Base-by-base conservation (phyloP, 768 basidiomycete genomes). In the Auriscalpium microsporum region DNA sequence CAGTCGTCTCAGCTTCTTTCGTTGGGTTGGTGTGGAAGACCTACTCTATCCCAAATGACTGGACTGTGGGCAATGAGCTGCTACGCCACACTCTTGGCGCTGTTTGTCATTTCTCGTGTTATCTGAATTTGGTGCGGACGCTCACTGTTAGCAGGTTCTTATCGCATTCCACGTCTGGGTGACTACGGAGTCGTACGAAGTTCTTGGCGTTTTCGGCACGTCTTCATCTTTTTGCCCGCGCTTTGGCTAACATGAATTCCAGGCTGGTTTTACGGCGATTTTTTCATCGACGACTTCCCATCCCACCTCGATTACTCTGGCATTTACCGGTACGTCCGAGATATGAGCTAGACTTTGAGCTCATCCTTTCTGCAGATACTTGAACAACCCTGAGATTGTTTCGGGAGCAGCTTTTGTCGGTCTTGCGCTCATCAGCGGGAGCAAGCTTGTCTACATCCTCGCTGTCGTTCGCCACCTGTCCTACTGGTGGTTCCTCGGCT, bases 201-300 rank as follows among this genome's bases (percentile, higher is more conserved):
- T 92, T 17, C 79, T 98, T 2, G 95, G 96, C 8, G 79, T 90
- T 33, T 97, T 97, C 65, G 96, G 91, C 90, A 62, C 50, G 78
- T 60, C 8, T 45, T 6, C 37, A 2, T 8, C n/a, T 48, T 8
- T 40, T 37, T 49, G 21, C 9, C 8, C 10, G 11, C 23, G 14
- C 1, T 23, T 36, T n/a, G n/a, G 10, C 14, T 38, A 6, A 45
- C 23, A 48, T 44, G 23, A 50, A 53, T 16, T 28, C 28, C 52
- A 93, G 91, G 96, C 23, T 99, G 96, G 96, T 94, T 97, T 72
- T 99, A 96, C 62, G 94, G 93, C 21, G 92, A 95, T 71, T 95
- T 95, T 73, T 94, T 94, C 76, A 87, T 94, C 72, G 91, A 95
- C 63, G 87, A 93, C 59, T 94, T 90, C 69, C 92, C 95, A 4